These are phyloP conservation scores for Mycena filopes DNA, from an alignment of 768 basidiomycete species.

Conservation along the genomic window DNA sequence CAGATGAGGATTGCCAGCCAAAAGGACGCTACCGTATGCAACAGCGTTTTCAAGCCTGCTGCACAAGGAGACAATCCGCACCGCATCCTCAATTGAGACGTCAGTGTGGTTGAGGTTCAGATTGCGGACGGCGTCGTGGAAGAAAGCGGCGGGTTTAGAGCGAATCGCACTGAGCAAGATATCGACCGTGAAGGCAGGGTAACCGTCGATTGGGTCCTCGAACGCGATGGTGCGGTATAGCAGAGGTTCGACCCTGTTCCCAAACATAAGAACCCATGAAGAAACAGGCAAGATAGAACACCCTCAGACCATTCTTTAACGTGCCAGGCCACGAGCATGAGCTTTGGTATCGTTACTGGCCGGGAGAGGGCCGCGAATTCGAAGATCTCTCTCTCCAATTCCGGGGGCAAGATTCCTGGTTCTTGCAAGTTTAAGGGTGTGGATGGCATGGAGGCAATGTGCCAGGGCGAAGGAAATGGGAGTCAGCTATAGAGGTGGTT, in stretches of 20 bases:
- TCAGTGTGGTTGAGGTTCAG: neutral
- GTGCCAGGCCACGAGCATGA: slow-evolving; percentile 8
- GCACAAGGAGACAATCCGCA: neutral
- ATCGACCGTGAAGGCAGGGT: neutral
- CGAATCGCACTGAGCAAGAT: neutral
- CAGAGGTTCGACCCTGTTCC: slow-evolving; percentile 1
- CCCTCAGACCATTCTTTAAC: slow-evolving; percentile 1
- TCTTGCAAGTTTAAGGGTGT: too few relatives aligned
- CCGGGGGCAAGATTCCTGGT: neutral
- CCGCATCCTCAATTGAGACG: neutral
- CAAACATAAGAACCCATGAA: neutral
- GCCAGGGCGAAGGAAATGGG: too few relatives aligned
- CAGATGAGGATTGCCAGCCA: too few relatives aligned
- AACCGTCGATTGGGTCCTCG: neutral
- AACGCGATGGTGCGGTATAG: slow-evolving; percentile 7
- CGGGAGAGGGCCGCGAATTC: slow-evolving; percentile 1
- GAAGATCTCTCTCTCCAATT: slow-evolving; percentile 8
- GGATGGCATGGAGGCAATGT: too few relatives aligned
- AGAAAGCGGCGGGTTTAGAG: neutral
- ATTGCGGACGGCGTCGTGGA: neutral
- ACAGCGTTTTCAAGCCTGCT: neutral
- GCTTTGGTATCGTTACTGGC: neutral
- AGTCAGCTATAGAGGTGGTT: too few relatives aligned
- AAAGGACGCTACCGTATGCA: neutral
- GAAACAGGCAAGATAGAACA: neutral